Percentiles rank a stretch among this genome's conserved stretches.
phyloP scores from a whole-genome alignment of 1,284 basidiomycete species.

The Moesziomyces antarcticus region DNA sequence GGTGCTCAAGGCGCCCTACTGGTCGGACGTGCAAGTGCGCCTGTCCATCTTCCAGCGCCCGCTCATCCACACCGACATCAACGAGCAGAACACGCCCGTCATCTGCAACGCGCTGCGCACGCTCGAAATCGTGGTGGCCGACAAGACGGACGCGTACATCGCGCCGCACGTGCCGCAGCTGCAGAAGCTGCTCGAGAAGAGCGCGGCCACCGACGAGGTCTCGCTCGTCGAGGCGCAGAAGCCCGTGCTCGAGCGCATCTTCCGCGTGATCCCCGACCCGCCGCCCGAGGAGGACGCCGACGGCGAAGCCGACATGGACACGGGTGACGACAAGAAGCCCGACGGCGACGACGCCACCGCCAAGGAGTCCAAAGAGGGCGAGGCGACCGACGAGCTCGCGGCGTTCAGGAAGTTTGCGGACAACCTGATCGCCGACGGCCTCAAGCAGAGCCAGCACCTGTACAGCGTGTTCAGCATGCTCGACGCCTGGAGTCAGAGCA shows the following conservation, averaged over 20 bases:
- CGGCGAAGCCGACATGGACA: conserved; percentile 46
- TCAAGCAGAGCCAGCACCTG: conserved; percentile 79
- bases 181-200: conserved; percentile 79
- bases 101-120: conserved; percentile 89
- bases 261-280: conserved; percentile 78
- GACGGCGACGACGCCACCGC: conserved; percentile 71
- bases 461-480: conserved; percentile 87
- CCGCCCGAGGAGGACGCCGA: conserved; percentile 55
- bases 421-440: conserved; percentile 81
- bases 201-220: conserved; percentile 49
- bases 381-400: conserved; percentile 71
- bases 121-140: conserved; percentile 84
- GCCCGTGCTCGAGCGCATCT: conserved; percentile 82
- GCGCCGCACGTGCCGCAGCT: conserved; percentile 79
- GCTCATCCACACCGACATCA: conserved; percentile 73
- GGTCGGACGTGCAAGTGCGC: conserved; percentile 94
- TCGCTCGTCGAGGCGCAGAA: conserved; percentile 57
- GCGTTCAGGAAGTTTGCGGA: conserved; percentile 84
- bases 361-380: conserved; percentile 31
- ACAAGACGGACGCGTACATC: conserved; percentile 88
- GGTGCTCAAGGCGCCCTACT: conserved; percentile 83
- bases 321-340: conserved; percentile 78
- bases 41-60: conserved; percentile 73
- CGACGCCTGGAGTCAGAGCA: conserved; percentile 84
- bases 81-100: conserved; percentile 74